Percentiles rank a stretch among this genome's conserved stretches.
Evolutionary conservation across 306 rosid species (phyloP).

Genomic region (Carpinus viminea): DNA sequence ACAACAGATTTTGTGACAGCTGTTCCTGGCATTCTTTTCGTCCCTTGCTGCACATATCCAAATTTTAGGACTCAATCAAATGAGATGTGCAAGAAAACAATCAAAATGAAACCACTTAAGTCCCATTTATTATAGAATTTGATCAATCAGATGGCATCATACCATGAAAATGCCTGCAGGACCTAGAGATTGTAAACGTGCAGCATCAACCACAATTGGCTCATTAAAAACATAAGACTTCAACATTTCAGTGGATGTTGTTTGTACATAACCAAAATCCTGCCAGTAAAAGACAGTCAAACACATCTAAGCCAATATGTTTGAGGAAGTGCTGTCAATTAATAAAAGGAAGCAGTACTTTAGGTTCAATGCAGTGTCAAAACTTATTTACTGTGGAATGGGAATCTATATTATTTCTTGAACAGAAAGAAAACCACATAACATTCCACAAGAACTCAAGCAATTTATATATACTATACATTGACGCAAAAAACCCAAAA

Average conservation of each 20-base stretch:
- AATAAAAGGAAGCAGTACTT: background rate
- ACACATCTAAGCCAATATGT: slow-evolving; percentile 15
- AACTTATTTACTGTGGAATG: background rate
- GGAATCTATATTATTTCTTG: background rate
- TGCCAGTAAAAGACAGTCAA: slow-evolving; percentile 40
- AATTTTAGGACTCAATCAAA: slow-evolving; percentile 23
- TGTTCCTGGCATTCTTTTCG: slow-evolving; percentile 85
- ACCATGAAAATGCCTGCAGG: slow-evolving; percentile 67
- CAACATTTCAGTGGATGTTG: slow-evolving; percentile 84
- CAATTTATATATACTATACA: background rate
- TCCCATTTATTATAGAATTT: slow-evolving; percentile 7
- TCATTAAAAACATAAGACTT: slow-evolving; percentile 80
- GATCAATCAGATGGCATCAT: slow-evolving; percentile 25
- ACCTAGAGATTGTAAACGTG: slow-evolving; percentile 69
- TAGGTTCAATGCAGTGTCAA: background rate
- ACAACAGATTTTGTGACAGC: slow-evolving; percentile 91
- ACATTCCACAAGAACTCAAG: background rate
- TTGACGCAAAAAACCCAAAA: background rate
- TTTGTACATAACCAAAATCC: slow-evolving; percentile 88
- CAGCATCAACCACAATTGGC: slow-evolving; percentile 61
- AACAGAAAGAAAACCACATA: slow-evolving; percentile 4
- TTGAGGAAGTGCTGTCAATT: background rate
- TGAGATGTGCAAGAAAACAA: slow-evolving; percentile 6
- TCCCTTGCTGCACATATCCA: slow-evolving; percentile 67
- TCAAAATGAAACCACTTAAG: slow-evolving; percentile 16